These are phyloP conservation scores for Hura crepitans DNA, from an alignment of 441 rosid genomes.

Conservation along the genomic window DNA sequence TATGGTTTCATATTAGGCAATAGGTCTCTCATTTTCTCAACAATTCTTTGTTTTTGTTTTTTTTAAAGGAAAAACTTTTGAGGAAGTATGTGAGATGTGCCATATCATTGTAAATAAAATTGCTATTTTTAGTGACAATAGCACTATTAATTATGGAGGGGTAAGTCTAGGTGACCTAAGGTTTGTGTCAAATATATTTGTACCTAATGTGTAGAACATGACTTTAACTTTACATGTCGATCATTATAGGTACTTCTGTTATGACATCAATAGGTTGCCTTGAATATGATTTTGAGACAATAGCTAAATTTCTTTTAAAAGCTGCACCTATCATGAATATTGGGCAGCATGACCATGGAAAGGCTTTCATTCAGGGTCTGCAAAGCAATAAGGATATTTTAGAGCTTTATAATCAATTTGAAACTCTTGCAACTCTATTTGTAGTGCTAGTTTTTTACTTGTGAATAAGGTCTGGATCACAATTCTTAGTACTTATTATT, in stretches of 20 bases:
- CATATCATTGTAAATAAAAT: conserved; percentile 75
- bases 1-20: background rate
- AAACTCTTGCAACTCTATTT: conserved; percentile 72
- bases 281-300: conserved; percentile 80
- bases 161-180: conserved; percentile 72
- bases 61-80: conserved; percentile 62
- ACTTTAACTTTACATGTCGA: background rate
- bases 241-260: conserved; percentile 67
- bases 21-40: background rate
- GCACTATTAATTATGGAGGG: conserved; percentile 79
- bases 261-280: conserved; percentile 91
- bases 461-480: conserved; percentile 26
- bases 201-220: background rate
- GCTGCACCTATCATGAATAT: conserved; percentile 62
- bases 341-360: conserved; percentile 61
- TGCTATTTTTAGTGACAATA: conserved; percentile 70
- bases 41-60: background rate
- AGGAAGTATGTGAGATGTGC: conserved; percentile 85
- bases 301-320: conserved; percentile 60
- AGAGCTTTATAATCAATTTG: conserved; percentile 63
- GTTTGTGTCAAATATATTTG: background rate
- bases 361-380: conserved; percentile 53
- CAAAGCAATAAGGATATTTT: conserved; percentile 54
- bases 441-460: conserved; percentile 75
- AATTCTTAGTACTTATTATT: background rate